Base-by-base conservation (phyloP, 2,329 filamentous ascomycete species). In the Alternaria sp. region DNA sequence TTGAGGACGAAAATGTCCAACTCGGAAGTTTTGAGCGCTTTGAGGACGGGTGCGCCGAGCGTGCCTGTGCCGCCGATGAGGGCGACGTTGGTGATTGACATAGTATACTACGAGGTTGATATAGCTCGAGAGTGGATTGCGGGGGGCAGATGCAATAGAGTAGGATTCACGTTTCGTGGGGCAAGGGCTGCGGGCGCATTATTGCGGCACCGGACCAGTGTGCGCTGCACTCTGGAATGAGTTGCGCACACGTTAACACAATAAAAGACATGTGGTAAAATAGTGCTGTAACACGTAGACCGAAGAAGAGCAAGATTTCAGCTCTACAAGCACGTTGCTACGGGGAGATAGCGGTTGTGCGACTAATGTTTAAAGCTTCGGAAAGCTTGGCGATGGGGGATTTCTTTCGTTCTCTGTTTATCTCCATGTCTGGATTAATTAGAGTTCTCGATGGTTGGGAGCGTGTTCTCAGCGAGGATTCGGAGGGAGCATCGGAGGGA, bases 1-100 rank as follows among this genome's bases (percentile, higher is more conserved):
- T 75, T 77, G 46, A 78, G 59, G 8, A 77, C 70, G 42, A 61
- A 72, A 59, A 72, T 36, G 44, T 71, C 73, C 65, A 77, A 74
- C 11, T 73, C 66, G 13, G 69, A 72, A 31, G 61, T 40, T 39
- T 73, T 66, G 50, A 78, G 70, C 33, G 72, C 74, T 28, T 66
- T 58, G 6, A 78, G 72, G 28, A 78, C 67, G 5, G 71, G 67
- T 7, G 70, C 70, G 29, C 76, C 76, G 5, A 78, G 62, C 4
- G 68, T 75, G 49, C 76, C 76, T 33, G 72, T 73, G n/a, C 74
- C 76, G 58, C 76, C 76, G 2, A 85, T 72, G 24, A 79, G 63
- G 21, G 74, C 69, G 9, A 84, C 76, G 40, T 81, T 74, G n/a
- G 67, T 63, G 56, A 76, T 72, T 13, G 64, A 4, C 66, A 71